Evolutionary conservation across 2,329 filamentous ascomycete species (phyloP), one percentile per base, ranked within the genome.

Genomic region (Drechslerella stenobrocha): DNA sequence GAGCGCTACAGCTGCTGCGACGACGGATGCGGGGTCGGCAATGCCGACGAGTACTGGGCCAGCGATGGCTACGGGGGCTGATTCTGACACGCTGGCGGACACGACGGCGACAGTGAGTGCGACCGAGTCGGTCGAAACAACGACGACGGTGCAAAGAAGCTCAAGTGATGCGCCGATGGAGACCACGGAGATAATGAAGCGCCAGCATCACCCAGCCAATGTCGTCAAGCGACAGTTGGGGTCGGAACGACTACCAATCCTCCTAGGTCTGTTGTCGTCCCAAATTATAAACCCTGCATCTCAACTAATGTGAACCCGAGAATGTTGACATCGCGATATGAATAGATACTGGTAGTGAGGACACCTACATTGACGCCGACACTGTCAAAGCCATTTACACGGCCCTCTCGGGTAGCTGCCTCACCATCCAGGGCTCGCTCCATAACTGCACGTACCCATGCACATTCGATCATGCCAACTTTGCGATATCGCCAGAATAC

Each of bases 401-500:
- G 44, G 42, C 63, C 1, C 47, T 67, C 11, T 52, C 50, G n/a
- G 63, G 63, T 34, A 67, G 63, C 37, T 67, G 63, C 20, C 45
- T 67, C 1, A 67, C 63, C 11, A 37, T 67, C 20, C 23, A 46
- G 34, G 63, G 63, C 3, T 5, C 15, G 9, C 28, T 67, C n/a
- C 35, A 55, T n/a, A 67, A 67, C 45, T 67, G 63, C 44, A 67
- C 63, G 1, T 67, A 56, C 45, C 63, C 63, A 3, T 67, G 63
- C 37, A 46, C 24, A 1, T 60, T 55, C 35, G 60, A 60, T 34
- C 56, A 56, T 22, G 22, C 53, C 2, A 60, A 35, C 24, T 56
- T 67, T 22, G 26, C 55, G 3, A 56, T 67, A 2, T 22, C 32
- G 11, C 63, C 63, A 13, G 63, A 60, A 28, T 67, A 67, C 24